These are phyloP conservation scores for Pisolithus microcarpus DNA, from an alignment of 768 basidiomycete genomes.

Conservation along the genomic window DNA sequence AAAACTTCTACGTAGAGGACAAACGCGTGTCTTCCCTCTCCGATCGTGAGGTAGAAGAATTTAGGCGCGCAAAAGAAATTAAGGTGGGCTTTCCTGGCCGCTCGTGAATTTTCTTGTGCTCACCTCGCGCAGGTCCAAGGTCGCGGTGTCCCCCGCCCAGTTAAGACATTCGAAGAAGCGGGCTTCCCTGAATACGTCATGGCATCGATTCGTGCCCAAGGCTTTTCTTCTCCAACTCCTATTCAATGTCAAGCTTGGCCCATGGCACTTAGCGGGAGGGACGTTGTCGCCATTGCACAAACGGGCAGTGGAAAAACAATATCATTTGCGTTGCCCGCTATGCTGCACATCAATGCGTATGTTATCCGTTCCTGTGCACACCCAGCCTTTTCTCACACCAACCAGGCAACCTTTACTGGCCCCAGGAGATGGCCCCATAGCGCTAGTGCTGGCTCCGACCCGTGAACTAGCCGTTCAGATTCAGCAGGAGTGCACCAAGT, in stretches of 20 bases:
- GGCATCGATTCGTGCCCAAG: conserved; percentile 88
- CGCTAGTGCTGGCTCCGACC: conserved; percentile 92
- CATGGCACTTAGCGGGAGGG: conserved; percentile 91
- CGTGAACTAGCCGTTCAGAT: conserved; percentile 99
- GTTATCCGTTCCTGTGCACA: conserved; percentile 21
- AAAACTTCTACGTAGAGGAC: conserved; percentile 96
- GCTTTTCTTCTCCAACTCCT: conserved; percentile 84
- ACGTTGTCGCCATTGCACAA: conserved; percentile 94
- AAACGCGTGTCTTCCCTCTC: conserved; percentile 68
- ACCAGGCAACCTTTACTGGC: conserved; percentile 82
- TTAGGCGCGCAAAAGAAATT: conserved; percentile 79
- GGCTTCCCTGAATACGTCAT: conserved; percentile 97
- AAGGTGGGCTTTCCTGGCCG: conserved; percentile 41
- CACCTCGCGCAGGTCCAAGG: conserved; percentile 68
- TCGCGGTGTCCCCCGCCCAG: conserved; percentile 78
- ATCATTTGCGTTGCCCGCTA: conserved; percentile 95
- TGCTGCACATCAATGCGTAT: conserved; percentile 99
- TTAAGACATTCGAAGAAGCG: conserved; percentile 87
- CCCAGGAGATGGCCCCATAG: conserved; percentile 96
- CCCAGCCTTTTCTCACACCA: background rate
- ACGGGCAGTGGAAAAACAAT: conserved; percentile 99
- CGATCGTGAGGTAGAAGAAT: conserved; percentile 86
- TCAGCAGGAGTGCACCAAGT: conserved; percentile 97
- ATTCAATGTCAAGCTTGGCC: conserved; percentile 99
- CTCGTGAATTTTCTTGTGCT: conserved; percentile 1